Base-by-base conservation (phyloP, 2,329 filamentous ascomycete species). In the Diaporthe batatas region DNA sequence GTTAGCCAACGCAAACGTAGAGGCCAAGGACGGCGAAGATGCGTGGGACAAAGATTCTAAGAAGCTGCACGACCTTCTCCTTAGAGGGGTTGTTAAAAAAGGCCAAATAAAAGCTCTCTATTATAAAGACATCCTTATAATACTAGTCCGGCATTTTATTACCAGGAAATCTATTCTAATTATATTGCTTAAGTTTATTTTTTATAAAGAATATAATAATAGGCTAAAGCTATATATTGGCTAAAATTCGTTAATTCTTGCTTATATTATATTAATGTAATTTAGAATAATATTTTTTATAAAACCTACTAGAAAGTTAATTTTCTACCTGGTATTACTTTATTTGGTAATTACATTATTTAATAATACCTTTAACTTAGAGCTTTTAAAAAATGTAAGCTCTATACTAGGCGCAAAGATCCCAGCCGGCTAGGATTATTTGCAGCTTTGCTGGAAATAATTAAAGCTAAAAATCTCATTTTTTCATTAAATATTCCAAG, bases 121-220 rank as follows among this genome's bases (percentile, higher is more conserved):
- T 69, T 81, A 81, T 58, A 58, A 81, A 72, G 79, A 81, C 23
- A 79, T 81, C 25, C 59, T 70, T 8, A 72, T 81, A 25, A 79
- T 80, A 39, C 75, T 81, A 32, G 53, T 79, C 8, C 69, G 70
- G 16, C 67, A 81, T 71, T 76, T 72, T 3, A 64, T 73, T 6
- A 80, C 75, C 3, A 70, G 75, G 51, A 25, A 36, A 42, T 72
- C 47, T 25, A 73, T 79, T 1, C 72, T 75, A 23, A 75, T 75
- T 2, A 81, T 81, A 59, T 76, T 78, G 5, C 75, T 81, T 36
- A 80, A 79, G 72, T 81, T 81, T 44, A 77, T 80, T 51, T 54
- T 80, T 72, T 68, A 81, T 39, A 82, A 81, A 58, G 76, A 77
- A 21, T 74, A 74, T 25, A 70, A 81, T 36, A 78, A 78, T 12